Evolutionary conservation across 225 moss, liverwort and hornwort genomes (phyloP), one percentile per base, ranked within the genome.

Genomic region (Pseudisothecium myosuroides): DNA sequence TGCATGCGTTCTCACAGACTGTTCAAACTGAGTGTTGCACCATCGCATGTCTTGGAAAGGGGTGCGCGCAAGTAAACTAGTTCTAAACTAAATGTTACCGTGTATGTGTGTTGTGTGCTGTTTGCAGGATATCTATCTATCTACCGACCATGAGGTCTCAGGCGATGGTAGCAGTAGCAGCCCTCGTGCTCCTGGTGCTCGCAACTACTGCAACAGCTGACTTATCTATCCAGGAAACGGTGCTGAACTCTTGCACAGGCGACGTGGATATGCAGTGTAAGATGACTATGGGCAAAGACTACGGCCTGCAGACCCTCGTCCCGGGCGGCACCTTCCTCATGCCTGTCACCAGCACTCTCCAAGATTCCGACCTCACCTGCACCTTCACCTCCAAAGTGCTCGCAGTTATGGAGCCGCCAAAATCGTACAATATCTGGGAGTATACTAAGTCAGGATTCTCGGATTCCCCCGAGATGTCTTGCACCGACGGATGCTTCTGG

Each of bases 401-500:
- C 12, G 10, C 49, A 20, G 39, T 59, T 28, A 26, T 90, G 83
- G 28, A n/a, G 23, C 14, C 36, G 10, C 32, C 56, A 5, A 73
- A 84, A 11, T 11, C 88, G 2, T 41, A 37, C 56, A 91, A 90
- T 59, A 58, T 94, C 76, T 94, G 91, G 91, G 82, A 94, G 78
- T 88, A 91, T 61, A 18, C 88, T 17, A 88, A 73, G 17, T 90
- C 90, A 12, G 94, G 92, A 12, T 92, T 92, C 82, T 37, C 52
- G 19, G 94, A 94, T 27, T 47, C 17, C 34, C 94, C 94, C 24
- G 81, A 84, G 85, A 89, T 92, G 83, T 24, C 86, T 37, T 93
- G 93, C 88, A 81, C 58, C 6, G 17, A 60, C 16, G 92, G 89
- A 3, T 94, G 94, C 72, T 72, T 68, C 52, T 94, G 92, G 94